A percentile compares a stretch with the other conserved stretches of the same genome.
phyloP scores from a whole-genome alignment of 2,329 filamentous ascomycete genomes.

The Fusarium setosum region DNA sequence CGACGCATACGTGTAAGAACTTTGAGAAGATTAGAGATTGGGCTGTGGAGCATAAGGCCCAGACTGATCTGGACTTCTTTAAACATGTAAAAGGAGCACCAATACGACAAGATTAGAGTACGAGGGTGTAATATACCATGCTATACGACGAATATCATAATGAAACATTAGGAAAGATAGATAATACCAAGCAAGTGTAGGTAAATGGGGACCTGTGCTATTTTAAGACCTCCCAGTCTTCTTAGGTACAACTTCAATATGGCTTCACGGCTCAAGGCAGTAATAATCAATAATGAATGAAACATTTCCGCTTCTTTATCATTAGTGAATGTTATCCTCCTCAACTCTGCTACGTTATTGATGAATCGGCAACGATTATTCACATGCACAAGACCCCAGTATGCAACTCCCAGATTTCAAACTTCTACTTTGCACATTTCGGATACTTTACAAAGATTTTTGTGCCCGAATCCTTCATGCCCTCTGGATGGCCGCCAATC shows the following conservation, averaged over 20 bases:
- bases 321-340: neutral
- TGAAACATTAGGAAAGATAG: too few species aligned
- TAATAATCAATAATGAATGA: neutral
- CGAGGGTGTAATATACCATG: neutral
- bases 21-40: slow-evolving; percentile 9
- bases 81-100: slow-evolving; percentile 4
- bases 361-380: neutral
- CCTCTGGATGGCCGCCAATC: neutral
- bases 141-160: neutral
- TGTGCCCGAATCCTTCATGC: slow-evolving; percentile 3
- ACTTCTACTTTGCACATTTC: neutral
- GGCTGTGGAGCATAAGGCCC: slow-evolving; percentile 7
- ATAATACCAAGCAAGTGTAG: too few species aligned
- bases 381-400: neutral
- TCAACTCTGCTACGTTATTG: neutral
- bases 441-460: slow-evolving; percentile 16
- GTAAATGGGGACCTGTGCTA: neutral
- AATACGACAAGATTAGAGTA: neutral
- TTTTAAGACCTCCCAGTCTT: neutral
- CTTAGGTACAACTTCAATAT: neutral
- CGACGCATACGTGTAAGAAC: slow-evolving; percentile 11
- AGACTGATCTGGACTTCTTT: slow-evolving; percentile 8
- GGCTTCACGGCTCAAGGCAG: neutral
- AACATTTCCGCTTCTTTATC: neutral
- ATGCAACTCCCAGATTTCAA: neutral